These are phyloP conservation scores for Tetrahymena thermophila DNA, from an alignment of 73 alveolate species.

Conservation along the genomic window DNA sequence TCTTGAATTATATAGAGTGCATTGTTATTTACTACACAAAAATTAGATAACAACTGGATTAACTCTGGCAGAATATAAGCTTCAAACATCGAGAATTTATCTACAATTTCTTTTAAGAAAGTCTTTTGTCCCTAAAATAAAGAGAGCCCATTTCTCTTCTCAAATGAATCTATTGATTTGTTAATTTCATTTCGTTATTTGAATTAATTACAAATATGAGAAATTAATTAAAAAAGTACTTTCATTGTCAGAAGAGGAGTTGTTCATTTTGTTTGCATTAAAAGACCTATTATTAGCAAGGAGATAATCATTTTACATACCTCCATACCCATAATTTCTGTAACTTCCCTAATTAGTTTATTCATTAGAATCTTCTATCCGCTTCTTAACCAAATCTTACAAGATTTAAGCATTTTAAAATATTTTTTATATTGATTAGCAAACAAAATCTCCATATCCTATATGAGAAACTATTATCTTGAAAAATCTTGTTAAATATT, in stretches of 20 bases:
- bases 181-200: not conserved
- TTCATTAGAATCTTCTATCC: not conserved
- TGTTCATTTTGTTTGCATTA: not conserved
- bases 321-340: not conserved
- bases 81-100: not conserved
- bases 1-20: not conserved
- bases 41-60: not conserved
- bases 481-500: not conserved
- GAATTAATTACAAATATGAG: not conserved
- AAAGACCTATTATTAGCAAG: not conserved
- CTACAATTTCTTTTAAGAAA: not conserved
- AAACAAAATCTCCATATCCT: not conserved
- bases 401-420: not conserved
- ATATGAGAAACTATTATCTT: not conserved
- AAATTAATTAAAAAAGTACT: not conserved
- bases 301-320: not conserved
- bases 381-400: not conserved
- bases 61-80: not conserved
- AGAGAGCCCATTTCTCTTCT: not conserved
- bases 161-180: not conserved
- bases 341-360: not conserved
- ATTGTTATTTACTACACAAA: not conserved
- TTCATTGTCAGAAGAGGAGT: not conserved
- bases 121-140: not conserved
- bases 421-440: not conserved